Base-by-base conservation (phyloP, 768 basidiomycete genomes). In the Naganishia vaughanmartiniae region DNA sequence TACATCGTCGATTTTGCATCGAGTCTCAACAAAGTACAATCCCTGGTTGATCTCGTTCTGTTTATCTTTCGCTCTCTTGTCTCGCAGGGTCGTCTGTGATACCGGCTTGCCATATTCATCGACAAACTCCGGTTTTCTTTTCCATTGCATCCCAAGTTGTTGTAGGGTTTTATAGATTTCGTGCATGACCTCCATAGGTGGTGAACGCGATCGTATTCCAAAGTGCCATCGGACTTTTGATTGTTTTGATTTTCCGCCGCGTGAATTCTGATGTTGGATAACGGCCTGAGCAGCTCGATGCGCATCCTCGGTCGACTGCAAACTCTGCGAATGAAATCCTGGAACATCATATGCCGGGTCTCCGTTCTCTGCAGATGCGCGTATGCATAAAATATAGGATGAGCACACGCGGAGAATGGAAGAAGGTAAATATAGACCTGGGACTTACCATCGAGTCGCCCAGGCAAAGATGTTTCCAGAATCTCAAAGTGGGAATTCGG, bases 181-280 rank as follows among this genome's bases (percentile, higher is more conserved):
- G 30, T 96, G 83, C 94, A 99, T 97, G 28, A 99, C 95, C 81
- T 99, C 96, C 91, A 98, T 95, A 26, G 94, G 96, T 36, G 93
- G 92, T 21, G 81, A 82, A 70, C 94, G 86, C 75, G 91, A 93
- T 36, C 96, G 86, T 48, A 99, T 98, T 10, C 96, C 96, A 77
- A 97, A 99, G 80, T 99, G 96, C 96, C 96, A 98, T 73, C 92
- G 89, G 19, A 90, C 90, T 72, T 89, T 87, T 71, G 89, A 75
- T 42, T 87, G 86, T 78, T 89, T 90, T 83, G 88, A 87, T 75
- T 85, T 84, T 4, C 57, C 45, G 10, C 68, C 68, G 21, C 69
- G 56, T 15, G 73, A 56, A n/a, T 14, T 67, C 33, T 70, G 67
- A 36, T 66, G 65, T 28, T 51, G 53, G 5, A 80, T 68, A 15